Evolutionary conservation across 192 early-diverging fungal species (phyloP), one percentile per base, ranked within the genome.

Genomic region (Martensiomyces pterosporus): DNA sequence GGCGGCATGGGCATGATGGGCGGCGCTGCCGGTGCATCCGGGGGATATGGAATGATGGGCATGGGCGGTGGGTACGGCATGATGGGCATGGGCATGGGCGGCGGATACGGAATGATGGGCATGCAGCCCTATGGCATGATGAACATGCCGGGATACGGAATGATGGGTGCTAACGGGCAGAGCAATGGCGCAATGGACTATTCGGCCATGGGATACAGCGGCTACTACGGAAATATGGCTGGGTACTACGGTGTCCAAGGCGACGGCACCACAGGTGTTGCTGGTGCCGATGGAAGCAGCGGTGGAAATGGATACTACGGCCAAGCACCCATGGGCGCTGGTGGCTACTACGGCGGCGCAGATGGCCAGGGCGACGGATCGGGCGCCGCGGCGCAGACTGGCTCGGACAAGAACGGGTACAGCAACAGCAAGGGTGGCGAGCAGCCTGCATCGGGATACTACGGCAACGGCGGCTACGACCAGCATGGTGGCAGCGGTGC

Each of bases 171-270:
- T 4, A 15, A 15, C 4, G 41, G 8, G 3, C 17, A 43, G 21
- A 22, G 22, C 41, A 10, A 3, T 9, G 22, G 41, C 4, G 19
- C 9, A 10, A 8, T 22, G 38, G 58, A 62, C 33, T 59, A 68
- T 27, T 35, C 46, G 34, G 40, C 65, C 4, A 68, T 68, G 65
- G 42, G 43, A 29, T 71, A 63, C 26, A 43, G 47, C 42, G 55
- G 47, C 15, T 64, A 59, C 49, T 71, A 71, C 49, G 55, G 51
- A 5, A 47, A 38, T 36, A 63, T 62, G 60, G 46, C 50, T 17
- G 60, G 60, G 4, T 63, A 57, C 47, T 62, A 57, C 16, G 50
- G 48, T 18, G 61, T 14, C 14, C 53, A 39, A n/a, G 52, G 47
- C 13, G 60, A 58, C 13, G 55, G 52, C 18, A 18, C 47, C 0